A percentile compares a stretch with the other conserved stretches of the same genome.
Conservation (phyloP, 2,329 filamentous ascomycete species). For the Tolypocladium ovalisporum region DNA sequence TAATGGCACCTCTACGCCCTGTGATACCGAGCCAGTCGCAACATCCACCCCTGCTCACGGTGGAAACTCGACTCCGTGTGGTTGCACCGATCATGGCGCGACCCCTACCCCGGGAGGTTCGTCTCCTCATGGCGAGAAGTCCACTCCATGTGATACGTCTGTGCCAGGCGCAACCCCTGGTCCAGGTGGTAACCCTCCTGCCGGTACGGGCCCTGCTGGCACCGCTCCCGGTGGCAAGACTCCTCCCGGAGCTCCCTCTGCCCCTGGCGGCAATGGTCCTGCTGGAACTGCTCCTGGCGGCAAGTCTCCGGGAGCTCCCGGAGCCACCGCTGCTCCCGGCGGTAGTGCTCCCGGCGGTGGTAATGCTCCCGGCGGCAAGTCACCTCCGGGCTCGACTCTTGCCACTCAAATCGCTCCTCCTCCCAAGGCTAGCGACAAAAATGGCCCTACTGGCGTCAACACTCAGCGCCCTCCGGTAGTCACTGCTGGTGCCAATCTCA, state of each 20-base stretch:
- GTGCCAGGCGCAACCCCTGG: not conserved
- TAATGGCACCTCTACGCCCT: not conserved
- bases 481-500: slow-evolving; percentile 6
- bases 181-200: not conserved
- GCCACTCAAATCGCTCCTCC: not conserved
- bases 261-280: not conserved
- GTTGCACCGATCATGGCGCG: not conserved
- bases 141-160: not conserved
- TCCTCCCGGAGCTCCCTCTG: not conserved
- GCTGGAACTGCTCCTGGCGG: not conserved
- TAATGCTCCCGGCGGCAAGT: not conserved
- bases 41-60: slow-evolving; percentile 1
- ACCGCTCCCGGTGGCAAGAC: not conserved
- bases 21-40: not conserved
- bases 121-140: not conserved
- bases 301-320: too few species aligned
- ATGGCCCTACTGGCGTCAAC: not conserved
- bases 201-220: not conserved
- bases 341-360: not conserved
- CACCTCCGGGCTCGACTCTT: not conserved
- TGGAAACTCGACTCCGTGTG: not conserved
- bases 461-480: not conserved
- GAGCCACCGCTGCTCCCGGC: not conserved
- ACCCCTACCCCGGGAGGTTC: not conserved
- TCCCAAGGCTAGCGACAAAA: not conserved